Percentiles rank a stretch among this genome's conserved stretches.
Evolutionary conservation across 805 yeast species (phyloP).

Genomic region (Monosporozyma aerobia): DNA sequence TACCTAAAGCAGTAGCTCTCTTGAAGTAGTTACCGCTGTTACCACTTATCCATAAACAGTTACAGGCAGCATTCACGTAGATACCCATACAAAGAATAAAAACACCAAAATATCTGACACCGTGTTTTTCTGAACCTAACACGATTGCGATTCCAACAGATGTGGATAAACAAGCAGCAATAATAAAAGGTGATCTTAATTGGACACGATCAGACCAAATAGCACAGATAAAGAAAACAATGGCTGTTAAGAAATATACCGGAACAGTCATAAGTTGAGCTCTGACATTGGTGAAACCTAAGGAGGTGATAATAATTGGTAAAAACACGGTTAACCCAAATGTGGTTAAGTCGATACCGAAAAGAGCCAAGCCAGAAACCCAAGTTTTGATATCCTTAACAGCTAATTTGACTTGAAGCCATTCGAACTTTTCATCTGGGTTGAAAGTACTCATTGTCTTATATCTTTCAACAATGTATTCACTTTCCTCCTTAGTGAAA

Average conservation of each 20-base stretch:
- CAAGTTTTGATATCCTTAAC: constrained; percentile 26
- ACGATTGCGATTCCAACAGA: constrained; percentile 30
- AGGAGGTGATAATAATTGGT: constrained; percentile 29
- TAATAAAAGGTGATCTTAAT: constrained; percentile 35
- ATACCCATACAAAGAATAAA: constrained; percentile 33
- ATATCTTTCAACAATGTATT: constrained; percentile 30
- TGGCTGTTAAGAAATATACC: constrained; percentile 77
- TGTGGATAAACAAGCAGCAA: constrained; percentile 29
- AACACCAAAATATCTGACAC: constrained; percentile 33
- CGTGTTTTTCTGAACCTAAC: constrained; percentile 26
- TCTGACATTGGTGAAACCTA: constrained; percentile 49
- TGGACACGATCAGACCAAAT: constrained; percentile 47
- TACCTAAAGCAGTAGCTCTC: constrained; percentile 34
- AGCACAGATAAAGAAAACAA: constrained; percentile 54
- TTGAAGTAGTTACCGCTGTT: constrained; percentile 34
- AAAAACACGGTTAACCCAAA: constrained; percentile 37
- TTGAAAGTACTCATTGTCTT: constrained; percentile 29
- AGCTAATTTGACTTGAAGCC: constrained; percentile 30
- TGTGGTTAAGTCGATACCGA: constrained; percentile 33
- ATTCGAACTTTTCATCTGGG: constrained; percentile 31
- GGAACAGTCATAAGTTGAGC: constrained; percentile 79
- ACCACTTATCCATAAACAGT: constrained; percentile 34
- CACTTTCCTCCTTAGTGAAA: constrained; percentile 34
- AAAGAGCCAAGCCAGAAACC: constrained; percentile 29
- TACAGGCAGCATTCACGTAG: constrained; percentile 33